These are phyloP conservation scores for Ophiocordyceps sinensis DNA, from an alignment of 2,329 filamentous ascomycete genomes.

Conservation along the genomic window DNA sequence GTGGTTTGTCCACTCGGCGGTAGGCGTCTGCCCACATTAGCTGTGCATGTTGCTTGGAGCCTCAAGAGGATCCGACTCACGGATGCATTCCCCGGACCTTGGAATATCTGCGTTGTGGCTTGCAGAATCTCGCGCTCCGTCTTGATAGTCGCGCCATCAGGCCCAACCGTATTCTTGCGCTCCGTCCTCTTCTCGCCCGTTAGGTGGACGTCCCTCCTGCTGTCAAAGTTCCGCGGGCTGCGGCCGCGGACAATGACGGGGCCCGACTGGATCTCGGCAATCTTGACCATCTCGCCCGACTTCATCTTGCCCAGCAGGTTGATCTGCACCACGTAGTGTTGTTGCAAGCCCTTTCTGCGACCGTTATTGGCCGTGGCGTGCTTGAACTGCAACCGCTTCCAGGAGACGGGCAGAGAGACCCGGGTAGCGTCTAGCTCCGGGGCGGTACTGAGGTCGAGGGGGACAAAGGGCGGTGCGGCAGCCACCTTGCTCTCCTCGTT, in stretches of 20 bases:
- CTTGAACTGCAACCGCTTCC: constrained; percentile 91
- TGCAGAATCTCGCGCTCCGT: constrained; percentile 17
- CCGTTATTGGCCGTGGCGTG: constrained; percentile 96
- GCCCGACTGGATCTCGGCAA: constrained; percentile 78
- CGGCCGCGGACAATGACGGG: constrained; percentile 91
- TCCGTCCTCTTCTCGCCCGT: constrained; percentile 37
- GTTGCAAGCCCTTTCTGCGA: constrained; percentile 81
- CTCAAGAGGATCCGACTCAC: constrained; percentile 10
- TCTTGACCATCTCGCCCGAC: constrained; percentile 49
- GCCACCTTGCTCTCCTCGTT: constrained; percentile 34
- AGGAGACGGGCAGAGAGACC: constrained; percentile 71
- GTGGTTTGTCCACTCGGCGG: constrained; percentile 30
- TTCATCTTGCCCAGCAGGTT: constrained; percentile 67
- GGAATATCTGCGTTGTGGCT: constrained; percentile 14
- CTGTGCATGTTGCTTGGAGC: neutral
- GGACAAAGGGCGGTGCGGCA: constrained; percentile 36
- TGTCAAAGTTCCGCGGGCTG: constrained; percentile 89
- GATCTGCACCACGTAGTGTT: constrained; percentile 84
- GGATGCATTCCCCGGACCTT: constrained; percentile 19
- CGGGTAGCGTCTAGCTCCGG: constrained; percentile 66
- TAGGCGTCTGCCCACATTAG: constrained; percentile 14
- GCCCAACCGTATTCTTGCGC: constrained; percentile 24
- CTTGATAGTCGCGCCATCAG: constrained; percentile 18
- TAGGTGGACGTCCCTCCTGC: constrained; percentile 70
- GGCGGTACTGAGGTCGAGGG: constrained; percentile 39